These are phyloP conservation scores for Suillus bovinus DNA, from an alignment of 768 basidiomycete species.

Conservation along the genomic window DNA sequence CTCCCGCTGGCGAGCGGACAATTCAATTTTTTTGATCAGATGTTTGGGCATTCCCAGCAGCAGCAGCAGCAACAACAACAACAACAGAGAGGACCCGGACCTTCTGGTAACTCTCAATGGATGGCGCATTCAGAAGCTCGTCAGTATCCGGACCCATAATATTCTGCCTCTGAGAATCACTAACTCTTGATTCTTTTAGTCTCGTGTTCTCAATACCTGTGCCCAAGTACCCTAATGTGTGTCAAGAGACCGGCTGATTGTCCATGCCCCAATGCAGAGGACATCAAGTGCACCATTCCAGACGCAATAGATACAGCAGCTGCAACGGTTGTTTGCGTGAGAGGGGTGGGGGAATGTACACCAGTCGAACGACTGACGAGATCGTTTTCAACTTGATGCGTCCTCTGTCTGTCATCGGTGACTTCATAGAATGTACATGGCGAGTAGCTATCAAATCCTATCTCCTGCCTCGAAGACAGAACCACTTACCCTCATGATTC, in stretches of 20 bases:
- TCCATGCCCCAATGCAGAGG: conserved; percentile 75
- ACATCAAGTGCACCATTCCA: conserved; percentile 75
- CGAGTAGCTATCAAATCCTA: not conserved
- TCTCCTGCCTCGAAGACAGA: conserved; percentile 1
- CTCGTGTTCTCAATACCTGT: conserved; percentile 71
- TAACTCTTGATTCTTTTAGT: conserved; percentile 43
- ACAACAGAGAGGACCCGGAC: conserved; percentile 8
- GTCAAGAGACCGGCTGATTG: conserved; percentile 55
- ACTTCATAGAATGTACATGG: not conserved
- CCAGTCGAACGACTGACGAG: conserved; percentile 53
- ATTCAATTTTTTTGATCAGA: conserved; percentile 77
- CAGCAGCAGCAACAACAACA: conserved; percentile 43
- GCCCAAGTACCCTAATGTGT: conserved; percentile 73
- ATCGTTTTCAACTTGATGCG: conserved; percentile 14
- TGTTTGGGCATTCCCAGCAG: conserved; percentile 61
- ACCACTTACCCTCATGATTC: not conserved
- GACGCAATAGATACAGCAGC: conserved; percentile 51
- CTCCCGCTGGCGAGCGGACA: conserved; percentile 51
- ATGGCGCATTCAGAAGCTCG: conserved; percentile 64
- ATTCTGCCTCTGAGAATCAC: not conserved
- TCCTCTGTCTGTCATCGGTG: not conserved
- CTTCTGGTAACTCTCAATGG: conserved; percentile 58
- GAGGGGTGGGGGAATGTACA: conserved; percentile 65
- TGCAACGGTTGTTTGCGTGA: conserved; percentile 68
- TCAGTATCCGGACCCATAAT: conserved; percentile 32